phyloP scores from a whole-genome alignment of 2,329 filamentous ascomycete species.

The Hymenotorrendiella dingleyae region DNA sequence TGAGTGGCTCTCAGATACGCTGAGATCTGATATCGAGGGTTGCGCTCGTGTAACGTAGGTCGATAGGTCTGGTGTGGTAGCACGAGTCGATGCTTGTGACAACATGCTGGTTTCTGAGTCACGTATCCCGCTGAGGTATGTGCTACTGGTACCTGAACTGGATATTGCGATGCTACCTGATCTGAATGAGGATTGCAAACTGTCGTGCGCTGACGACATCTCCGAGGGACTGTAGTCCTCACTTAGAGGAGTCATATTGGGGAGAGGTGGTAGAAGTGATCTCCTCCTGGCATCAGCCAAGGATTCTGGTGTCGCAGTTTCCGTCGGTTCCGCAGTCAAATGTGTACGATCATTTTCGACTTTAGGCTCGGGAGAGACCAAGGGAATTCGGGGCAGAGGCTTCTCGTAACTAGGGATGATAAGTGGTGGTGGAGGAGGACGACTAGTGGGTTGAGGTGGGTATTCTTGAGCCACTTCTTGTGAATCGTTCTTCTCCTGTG shows the following conservation, averaged over 20 bases:
- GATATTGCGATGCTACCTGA: slow-evolving; percentile 69
- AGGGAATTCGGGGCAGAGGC: slow-evolving; percentile 60
- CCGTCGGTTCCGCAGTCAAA: slow-evolving; percentile 14
- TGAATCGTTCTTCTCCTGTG: slow-evolving; percentile 6
- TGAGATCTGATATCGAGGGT: slow-evolving; percentile 63
- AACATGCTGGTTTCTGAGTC: slow-evolving; percentile 76
- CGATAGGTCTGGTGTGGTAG: slow-evolving; percentile 71
- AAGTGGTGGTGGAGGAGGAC: slow-evolving; percentile 39
- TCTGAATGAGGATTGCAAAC: slow-evolving; percentile 47
- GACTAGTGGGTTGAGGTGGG: slow-evolving; percentile 30
- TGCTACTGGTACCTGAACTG: slow-evolving; percentile 72
- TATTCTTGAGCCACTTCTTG: slow-evolving; percentile 5
- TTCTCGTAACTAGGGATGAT: slow-evolving; percentile 52
- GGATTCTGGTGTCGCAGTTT: slow-evolving; percentile 18
- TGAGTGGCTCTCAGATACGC: slow-evolving; percentile 56
- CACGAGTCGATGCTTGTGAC: slow-evolving; percentile 79
- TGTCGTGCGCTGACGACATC: slow-evolving; percentile 40
- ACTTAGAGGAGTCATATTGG: slow-evolving; percentile 45
- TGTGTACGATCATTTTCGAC: slow-evolving; percentile 8
- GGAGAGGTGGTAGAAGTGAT: slow-evolving; percentile 49
- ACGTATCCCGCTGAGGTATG: slow-evolving; percentile 64
- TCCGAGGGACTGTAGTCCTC: slow-evolving; percentile 46
- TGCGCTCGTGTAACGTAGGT: slow-evolving; percentile 35
- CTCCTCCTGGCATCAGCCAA: slow-evolving; percentile 38
- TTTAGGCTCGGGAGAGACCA: slow-evolving; percentile 29